These are phyloP conservation scores for Pseudodiploospora longispora DNA, from an alignment of 2,329 filamentous ascomycete species.

Conservation along the genomic window DNA sequence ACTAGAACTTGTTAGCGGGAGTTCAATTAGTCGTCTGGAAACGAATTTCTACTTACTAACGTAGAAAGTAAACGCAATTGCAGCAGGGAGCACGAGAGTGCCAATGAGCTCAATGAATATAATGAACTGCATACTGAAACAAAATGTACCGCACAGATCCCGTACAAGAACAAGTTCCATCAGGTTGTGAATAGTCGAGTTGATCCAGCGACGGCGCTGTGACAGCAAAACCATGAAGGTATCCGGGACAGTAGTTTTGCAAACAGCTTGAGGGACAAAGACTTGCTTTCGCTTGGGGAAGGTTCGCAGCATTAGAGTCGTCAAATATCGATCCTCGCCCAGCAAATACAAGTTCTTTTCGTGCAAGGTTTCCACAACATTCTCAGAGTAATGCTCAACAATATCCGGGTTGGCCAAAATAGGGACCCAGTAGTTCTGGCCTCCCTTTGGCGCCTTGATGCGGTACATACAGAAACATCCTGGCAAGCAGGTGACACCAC, in stretches of 20 bases:
- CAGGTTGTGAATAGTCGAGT: slow-evolving; percentile 96
- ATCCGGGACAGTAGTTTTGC: slow-evolving; percentile 96
- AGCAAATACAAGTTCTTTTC: slow-evolving; percentile 92
- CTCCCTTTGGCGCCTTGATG: slow-evolving; percentile 97
- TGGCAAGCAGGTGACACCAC: slow-evolving; percentile 95
- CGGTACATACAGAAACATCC: slow-evolving; percentile 99
- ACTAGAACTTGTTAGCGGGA: slow-evolving; percentile 41
- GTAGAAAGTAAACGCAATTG: slow-evolving; percentile 95
- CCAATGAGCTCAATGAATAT: slow-evolving; percentile 92
- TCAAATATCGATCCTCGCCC: slow-evolving; percentile 90
- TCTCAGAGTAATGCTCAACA: slow-evolving; percentile 98
- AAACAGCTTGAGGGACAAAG: slow-evolving; percentile 96
- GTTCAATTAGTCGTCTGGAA: not conserved
- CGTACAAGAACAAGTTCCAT: slow-evolving; percentile 95
- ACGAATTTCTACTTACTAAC: slow-evolving; percentile 57
- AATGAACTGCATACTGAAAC: slow-evolving; percentile 99
- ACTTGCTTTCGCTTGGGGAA: slow-evolving; percentile 99
- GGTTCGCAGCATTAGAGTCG: slow-evolving; percentile 94
- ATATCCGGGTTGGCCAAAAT: slow-evolving; percentile 97
- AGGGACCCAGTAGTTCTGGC: slow-evolving; percentile 98
- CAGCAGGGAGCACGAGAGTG: slow-evolving; percentile 88
- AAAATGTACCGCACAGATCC: slow-evolving; percentile 96
- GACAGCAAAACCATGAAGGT: slow-evolving; percentile 87
- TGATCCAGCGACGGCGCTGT: slow-evolving; percentile 96
- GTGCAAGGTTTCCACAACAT: slow-evolving; percentile 95